Base-by-base conservation (phyloP, 2,329 filamentous ascomycete species). In the Colletotrichum sp. region DNA sequence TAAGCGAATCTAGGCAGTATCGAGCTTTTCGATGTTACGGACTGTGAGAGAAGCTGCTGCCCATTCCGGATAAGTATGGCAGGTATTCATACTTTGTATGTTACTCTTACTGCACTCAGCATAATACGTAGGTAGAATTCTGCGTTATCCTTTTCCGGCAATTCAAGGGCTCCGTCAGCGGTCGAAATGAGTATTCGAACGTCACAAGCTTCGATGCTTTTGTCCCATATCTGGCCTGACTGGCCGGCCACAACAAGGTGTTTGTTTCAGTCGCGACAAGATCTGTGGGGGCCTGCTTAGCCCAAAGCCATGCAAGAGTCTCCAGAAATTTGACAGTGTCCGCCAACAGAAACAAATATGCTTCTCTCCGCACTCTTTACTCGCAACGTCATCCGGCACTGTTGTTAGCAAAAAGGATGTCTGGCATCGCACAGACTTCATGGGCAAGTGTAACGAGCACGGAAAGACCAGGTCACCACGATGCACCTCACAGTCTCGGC, bases 1-100 rank as follows among this genome's bases (percentile, higher is more conserved):
- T 83, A 0, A 81, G 83, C 10, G 84, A 91, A 83, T 92, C 87
- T 78, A 85, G 85, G 4, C 39, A 36, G 13, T 77, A 84, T 13
- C 79, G 81, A 5, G 91, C 91, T 74, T 52, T 10, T 52, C n/a
- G 12, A 52, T 52, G n/a, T 21, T n/a, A 21, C 44, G n/a, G 44
- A 52, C n/a, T 21, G 12, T 52, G 44, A 52, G 44, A 52, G 44
- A 52, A 52, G 44, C 44, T 52, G 6, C 44, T 21, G n/a, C n/a
- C n/a, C 12, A 13, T 21, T 52, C 44, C n/a, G 44, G n/a, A 21
- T 52, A 52, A 21, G 44, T 52, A 52, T 13, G 44, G n/a, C n/a
- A 21, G 44, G 44, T 13, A 12, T 13, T 21, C n/a, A 52, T 21
- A 24, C 2, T 52, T 52, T 21, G 44, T 12, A 21, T 12, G 12